These are phyloP conservation scores for Jatropha podagrica DNA, from an alignment of 441 rosid species.

Conservation along the genomic window DNA sequence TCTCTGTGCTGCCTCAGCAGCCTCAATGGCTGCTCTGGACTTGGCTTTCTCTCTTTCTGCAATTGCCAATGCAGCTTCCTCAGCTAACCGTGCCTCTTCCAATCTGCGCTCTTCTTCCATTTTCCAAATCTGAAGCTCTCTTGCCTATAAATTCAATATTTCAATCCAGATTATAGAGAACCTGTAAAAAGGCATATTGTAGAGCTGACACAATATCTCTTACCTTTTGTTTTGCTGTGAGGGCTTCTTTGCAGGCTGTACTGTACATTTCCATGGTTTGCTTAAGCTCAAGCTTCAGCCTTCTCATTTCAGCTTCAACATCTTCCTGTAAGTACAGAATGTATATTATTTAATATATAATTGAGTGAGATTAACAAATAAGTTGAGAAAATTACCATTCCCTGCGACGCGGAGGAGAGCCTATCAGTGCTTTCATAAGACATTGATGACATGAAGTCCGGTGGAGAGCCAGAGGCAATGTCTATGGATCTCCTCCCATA, in stretches of 20 bases:
- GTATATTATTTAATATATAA: not conserved
- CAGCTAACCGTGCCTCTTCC: conserved; percentile 47
- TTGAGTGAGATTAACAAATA: no score
- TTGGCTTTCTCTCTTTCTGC: conserved; percentile 60
- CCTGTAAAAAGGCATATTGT: not conserved
- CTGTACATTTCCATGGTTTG: conserved; percentile 73
- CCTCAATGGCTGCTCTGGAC: conserved; percentile 54
- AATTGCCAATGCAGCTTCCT: conserved; percentile 56
- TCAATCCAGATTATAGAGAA: no score
- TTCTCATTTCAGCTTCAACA: conserved; percentile 65
- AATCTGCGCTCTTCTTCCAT: conserved; percentile 44
- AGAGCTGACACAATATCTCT: no score
- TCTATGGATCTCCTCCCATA: conserved; percentile 43
- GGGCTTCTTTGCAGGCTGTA: conserved; percentile 74
- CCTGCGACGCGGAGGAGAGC: conserved; percentile 34
- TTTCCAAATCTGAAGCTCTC: conserved; percentile 58
- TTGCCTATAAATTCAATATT: conserved; percentile 31
- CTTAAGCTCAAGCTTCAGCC: conserved; percentile 67
- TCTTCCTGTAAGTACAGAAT: conserved; percentile 53
- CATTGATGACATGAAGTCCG: conserved; percentile 40
- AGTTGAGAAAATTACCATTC: not conserved
- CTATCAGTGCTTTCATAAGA: conserved; percentile 31
- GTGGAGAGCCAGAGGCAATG: conserved; percentile 32
- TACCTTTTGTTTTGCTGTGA: conserved; percentile 59
- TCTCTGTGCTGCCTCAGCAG: conserved; percentile 54